Conservation (phyloP, 2,329 filamentous ascomycete genomes). For the Colletotrichum sp. region DNA sequence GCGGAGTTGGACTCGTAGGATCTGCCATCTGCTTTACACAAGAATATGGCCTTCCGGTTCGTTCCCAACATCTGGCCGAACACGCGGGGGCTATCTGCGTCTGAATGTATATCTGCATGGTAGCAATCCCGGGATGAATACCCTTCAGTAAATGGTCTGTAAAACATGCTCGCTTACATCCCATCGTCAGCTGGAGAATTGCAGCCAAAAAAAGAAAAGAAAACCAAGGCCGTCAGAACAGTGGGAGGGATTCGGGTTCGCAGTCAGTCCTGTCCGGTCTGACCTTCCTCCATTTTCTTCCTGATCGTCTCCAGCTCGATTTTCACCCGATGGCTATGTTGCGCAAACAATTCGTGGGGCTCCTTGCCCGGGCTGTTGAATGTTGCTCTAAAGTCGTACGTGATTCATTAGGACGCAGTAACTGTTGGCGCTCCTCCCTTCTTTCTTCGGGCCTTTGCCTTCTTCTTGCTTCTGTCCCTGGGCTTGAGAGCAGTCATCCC, state of each 20-base stretch:
- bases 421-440: slow-evolving; percentile 37
- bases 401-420: background rate
- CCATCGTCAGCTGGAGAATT: background rate
- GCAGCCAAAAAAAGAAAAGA: background rate
- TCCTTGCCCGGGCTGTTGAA: background rate
- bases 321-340: background rate
- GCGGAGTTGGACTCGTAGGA: background rate
- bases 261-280: background rate
- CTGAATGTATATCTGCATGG: background rate
- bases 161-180: background rate
- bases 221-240: background rate
- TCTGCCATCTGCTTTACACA: background rate
- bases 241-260: background rate
- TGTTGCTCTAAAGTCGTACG: background rate
- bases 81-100: background rate
- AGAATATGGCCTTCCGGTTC: background rate
- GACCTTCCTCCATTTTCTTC: background rate
- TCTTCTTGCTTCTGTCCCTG: slow-evolving; percentile 86
- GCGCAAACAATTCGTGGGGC: background rate
- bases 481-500: slow-evolving; percentile 93
- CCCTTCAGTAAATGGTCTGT: background rate
- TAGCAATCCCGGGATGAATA: background rate
- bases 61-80: background rate
- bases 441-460: slow-evolving; percentile 78
- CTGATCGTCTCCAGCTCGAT: background rate